Evolutionary conservation across 2,329 filamentous ascomycete genomes (phyloP).

Genomic region (Eurotiales sp.): DNA sequence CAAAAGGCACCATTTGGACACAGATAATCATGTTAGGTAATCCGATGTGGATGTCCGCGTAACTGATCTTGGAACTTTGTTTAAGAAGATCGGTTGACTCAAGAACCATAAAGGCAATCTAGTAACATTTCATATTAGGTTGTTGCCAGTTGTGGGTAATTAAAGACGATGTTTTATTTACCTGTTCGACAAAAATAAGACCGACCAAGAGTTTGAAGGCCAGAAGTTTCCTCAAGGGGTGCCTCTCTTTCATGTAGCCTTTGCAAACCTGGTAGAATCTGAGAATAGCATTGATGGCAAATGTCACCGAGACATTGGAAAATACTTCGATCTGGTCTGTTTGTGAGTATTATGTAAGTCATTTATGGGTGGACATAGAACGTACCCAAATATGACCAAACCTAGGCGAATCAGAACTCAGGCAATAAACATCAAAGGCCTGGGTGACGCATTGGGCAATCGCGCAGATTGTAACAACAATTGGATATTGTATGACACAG

Average conservation of each 20-base stretch:
- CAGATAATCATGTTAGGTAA: conserved; percentile 8
- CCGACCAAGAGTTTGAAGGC: conserved; percentile 6
- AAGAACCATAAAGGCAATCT: conserved; percentile 4
- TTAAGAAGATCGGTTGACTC: conserved; percentile 1
- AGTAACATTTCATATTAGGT: no score
- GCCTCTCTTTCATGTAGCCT: conserved; percentile 3
- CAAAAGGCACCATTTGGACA: conserved; percentile 3
- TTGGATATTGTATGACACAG: background rate
- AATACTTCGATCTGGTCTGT: background rate
- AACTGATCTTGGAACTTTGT: background rate
- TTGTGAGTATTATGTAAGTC: background rate
- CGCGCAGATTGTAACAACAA: background rate
- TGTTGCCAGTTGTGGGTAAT: no score
- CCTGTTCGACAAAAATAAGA: conserved; percentile 1
- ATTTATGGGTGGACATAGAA: background rate
- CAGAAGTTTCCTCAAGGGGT: conserved; percentile 5
- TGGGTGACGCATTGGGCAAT: conserved; percentile 2
- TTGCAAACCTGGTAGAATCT: conserved; percentile 5
- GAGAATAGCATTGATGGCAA: conserved; percentile 3
- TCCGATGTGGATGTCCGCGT: conserved; percentile 8
- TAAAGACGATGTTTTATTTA: background rate
- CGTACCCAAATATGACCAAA: conserved; percentile 4
- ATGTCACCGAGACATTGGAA: conserved; percentile 2
- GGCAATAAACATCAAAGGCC: background rate
- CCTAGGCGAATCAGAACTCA: background rate